Evolutionary conservation across 2,329 filamentous ascomycete genomes (phyloP), one percentile per base, ranked within the genome.

Genomic region (Trichoderma breve): DNA sequence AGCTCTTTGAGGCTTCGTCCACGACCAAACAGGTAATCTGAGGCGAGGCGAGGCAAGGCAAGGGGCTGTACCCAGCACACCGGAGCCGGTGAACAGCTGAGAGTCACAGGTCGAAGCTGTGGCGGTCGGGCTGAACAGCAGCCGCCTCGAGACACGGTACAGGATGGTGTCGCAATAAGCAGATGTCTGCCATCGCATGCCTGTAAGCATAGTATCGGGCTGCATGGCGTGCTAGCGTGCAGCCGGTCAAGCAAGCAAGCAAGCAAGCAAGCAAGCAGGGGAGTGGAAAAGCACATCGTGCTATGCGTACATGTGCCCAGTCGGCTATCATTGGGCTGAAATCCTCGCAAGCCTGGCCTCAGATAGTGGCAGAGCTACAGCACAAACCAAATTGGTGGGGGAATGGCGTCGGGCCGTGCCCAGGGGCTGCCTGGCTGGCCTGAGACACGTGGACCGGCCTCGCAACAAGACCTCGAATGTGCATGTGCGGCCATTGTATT

Each of bases 251-350:
- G 47, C 28, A 70, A 26, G 24, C 18, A 70, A 26, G 47, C 28
- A 70, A 26, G 24, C 18, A 70, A 26, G 24, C 15, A 43, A 21
- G 47, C 55, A 69, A n/a, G 66, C 24, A 43, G 57, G 43, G 34
- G 15, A 47, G 39, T 5, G 32, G 26, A 55, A 53, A 43, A 21
- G 51, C 51, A 30, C 51, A 34, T 57, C 32, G 21, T 67, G 43
- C 43, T n/a, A 21, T n/a, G n/a, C 18, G 43, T 39, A 39, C 39
- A 43, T 43, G 39, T n/a, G 15, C 43, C 43, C 43, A 51, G 43
- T 51, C n/a, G 32, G 32, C 61, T 26, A 28, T n/a, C 39, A 61
- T 70, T 70, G 57, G 67, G 67, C 67, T 70, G 67, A 53, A 70
- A 70, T 70, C 55, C 39, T n/a, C 34, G 65, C 36, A 70, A 70